Conservation (phyloP, 768 basidiomycete species). For the Lentinus brumalis region DNA sequence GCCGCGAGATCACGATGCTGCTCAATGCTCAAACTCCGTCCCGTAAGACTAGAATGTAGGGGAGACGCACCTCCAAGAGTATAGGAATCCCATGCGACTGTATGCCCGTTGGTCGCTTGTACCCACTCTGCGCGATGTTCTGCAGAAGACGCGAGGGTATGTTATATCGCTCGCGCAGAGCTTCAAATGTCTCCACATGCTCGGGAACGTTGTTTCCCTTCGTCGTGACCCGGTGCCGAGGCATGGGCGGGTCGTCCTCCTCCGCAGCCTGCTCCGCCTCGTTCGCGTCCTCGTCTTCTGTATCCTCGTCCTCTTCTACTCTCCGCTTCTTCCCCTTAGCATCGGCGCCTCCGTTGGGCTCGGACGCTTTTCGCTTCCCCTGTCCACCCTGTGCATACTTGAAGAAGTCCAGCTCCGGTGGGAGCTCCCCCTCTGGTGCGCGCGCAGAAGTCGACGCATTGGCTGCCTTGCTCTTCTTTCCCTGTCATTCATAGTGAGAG, state of each 20-base stretch:
- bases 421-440: slow-evolving; percentile 54
- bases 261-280: slow-evolving; percentile 22
- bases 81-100: slow-evolving; percentile 83
- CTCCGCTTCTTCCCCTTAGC: slow-evolving; percentile 32
- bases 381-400: slow-evolving; percentile 69
- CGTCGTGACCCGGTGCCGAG: slow-evolving; percentile 65
- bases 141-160: slow-evolving; percentile 60
- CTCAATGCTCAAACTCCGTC: background rate
- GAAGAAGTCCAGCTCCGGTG: slow-evolving; percentile 87
- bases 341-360: slow-evolving; percentile 9
- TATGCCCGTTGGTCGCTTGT: slow-evolving; percentile 73
- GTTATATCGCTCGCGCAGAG: slow-evolving; percentile 56
- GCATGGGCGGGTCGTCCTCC: slow-evolving; percentile 30
- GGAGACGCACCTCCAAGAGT: slow-evolving; percentile 63
- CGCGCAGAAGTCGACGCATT: slow-evolving; percentile 22
- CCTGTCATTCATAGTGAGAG: slow-evolving; percentile 1
- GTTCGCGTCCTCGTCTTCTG: slow-evolving; percentile 19
- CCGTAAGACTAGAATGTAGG: background rate
- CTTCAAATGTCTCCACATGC: slow-evolving; percentile 58
- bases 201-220: slow-evolving; percentile 75
- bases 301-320: slow-evolving; percentile 23
- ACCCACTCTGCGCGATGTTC: slow-evolving; percentile 65
- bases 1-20: slow-evolving; percentile 87
- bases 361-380: slow-evolving; percentile 51
- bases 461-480: slow-evolving; percentile 7